Conservation (phyloP, 2,329 filamentous ascomycete species). For the Cryphonectria carpinicola region DNA sequence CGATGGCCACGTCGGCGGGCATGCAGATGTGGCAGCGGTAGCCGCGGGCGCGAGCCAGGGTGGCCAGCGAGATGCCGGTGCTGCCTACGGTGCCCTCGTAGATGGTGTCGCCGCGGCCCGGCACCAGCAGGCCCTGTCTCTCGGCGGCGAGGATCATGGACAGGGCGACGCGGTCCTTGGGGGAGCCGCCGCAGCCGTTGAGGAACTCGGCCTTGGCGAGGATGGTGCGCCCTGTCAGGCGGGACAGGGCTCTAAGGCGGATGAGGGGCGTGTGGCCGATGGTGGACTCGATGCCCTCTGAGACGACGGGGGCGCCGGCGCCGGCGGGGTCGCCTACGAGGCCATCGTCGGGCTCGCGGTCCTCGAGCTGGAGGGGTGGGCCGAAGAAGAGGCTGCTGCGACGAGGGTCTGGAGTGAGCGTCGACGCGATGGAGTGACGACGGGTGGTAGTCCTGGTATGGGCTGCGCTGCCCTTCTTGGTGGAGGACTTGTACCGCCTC, state of each 20-base stretch:
- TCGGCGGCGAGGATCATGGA: constrained; percentile 87
- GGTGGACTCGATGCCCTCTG: constrained; percentile 83
- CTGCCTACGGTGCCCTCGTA: constrained; percentile 98
- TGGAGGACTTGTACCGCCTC: constrained; percentile 55
- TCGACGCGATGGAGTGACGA: constrained; percentile 28
- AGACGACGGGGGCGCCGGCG: constrained; percentile 48
- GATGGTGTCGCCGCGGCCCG: constrained; percentile 86
- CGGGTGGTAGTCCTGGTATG: constrained; percentile 25
- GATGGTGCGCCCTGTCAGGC: constrained; percentile 85
- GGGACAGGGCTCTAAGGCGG: constrained; percentile 81
- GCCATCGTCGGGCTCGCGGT: constrained; percentile 50
- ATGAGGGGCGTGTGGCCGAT: constrained; percentile 94
- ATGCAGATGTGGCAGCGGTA: constrained; percentile 97
- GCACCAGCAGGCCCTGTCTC: constrained; percentile 72
- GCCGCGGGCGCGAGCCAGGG: constrained; percentile 82
- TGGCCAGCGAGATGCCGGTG: constrained; percentile 92
- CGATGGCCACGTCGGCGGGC: constrained; percentile 85
- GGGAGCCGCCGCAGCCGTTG: constrained; percentile 90
- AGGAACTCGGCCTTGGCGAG: constrained; percentile 95
- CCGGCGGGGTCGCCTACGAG: constrained; percentile 31
- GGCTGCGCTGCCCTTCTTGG: constrained; percentile 38
- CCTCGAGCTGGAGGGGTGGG: constrained; percentile 58
- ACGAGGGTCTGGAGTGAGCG: constrained; percentile 31
- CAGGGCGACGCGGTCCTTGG: constrained; percentile 93
- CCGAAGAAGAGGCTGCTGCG: constrained; percentile 50